Conservation (phyloP, 2,329 filamentous ascomycete species). For the Knoxdaviesia capensis region DNA sequence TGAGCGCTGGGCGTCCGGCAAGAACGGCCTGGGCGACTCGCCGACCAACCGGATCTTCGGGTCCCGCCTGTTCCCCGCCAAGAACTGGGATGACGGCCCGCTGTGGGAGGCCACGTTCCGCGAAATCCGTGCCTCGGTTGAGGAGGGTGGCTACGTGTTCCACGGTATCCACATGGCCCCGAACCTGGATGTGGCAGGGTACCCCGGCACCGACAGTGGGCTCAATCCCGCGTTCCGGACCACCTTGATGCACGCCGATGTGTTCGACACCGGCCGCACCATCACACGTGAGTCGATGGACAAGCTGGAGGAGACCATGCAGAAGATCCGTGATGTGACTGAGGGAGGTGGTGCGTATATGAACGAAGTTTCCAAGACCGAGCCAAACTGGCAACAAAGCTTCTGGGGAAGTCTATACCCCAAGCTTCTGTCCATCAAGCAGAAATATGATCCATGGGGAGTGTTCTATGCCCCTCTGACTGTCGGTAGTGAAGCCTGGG, state of each 20-base stretch:
- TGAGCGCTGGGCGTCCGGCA: slow-evolving; percentile 3
- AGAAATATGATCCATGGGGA: slow-evolving; percentile 21
- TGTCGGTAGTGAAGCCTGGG: slow-evolving; percentile 31
- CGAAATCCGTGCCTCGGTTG: slow-evolving; percentile 12
- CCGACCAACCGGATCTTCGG: slow-evolving; percentile 12
- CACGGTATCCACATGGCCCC: slow-evolving; percentile 14
- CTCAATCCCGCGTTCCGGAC: slow-evolving; percentile 24
- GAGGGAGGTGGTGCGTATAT: slow-evolving; percentile 24
- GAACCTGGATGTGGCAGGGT: slow-evolving; percentile 11
- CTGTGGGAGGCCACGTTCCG: slow-evolving; percentile 9
- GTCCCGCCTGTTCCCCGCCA: slow-evolving; percentile 13
- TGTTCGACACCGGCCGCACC: slow-evolving; percentile 9
- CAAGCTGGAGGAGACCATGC: slow-evolving; percentile 8
- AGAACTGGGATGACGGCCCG: slow-evolving; percentile 9
- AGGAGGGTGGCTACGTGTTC: slow-evolving; percentile 16
- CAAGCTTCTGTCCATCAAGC: slow-evolving; percentile 22
- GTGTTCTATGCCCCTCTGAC: slow-evolving; percentile 26
- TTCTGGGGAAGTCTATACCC: slow-evolving; percentile 28
- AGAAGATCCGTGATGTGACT: slow-evolving; percentile 13
- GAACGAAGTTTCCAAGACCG: slow-evolving; percentile 29
- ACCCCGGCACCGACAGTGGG: slow-evolving; percentile 12
- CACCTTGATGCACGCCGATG: slow-evolving; percentile 13
- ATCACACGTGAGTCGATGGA: slow-evolving; percentile 7
- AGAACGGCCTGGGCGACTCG: slow-evolving; percentile 8
- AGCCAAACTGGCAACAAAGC: slow-evolving; percentile 21